Conservation (phyloP, 2,329 filamentous ascomycete genomes). For the Penicillium sp. region DNA sequence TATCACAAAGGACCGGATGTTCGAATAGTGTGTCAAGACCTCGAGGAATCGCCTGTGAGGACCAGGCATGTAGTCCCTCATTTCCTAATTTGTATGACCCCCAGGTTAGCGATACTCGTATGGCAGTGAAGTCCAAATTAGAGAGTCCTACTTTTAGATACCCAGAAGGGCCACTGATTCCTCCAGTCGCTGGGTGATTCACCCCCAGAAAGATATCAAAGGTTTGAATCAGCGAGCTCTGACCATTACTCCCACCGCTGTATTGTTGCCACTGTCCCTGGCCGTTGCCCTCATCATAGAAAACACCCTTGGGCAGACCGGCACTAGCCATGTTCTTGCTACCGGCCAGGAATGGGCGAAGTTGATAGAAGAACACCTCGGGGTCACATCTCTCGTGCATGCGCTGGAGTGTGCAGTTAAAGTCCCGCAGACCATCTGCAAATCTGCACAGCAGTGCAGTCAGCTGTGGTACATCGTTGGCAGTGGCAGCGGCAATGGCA, state of each 20-base stretch:
- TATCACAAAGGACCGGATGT: conserved; percentile 48
- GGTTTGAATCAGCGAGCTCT: conserved; percentile 56
- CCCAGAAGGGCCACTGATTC: conserved; percentile 22
- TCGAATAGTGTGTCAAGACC: conserved; percentile 45
- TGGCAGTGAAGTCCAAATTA: not conserved
- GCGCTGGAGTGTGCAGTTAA: conserved; percentile 45
- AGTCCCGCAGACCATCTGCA: conserved; percentile 42
- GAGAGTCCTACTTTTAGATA: conserved; percentile 31
- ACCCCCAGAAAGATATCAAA: conserved; percentile 56
- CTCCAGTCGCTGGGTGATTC: conserved; percentile 45
- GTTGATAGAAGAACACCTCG: conserved; percentile 52
- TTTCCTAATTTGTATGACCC: conserved; percentile 39
- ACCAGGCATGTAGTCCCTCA: conserved; percentile 57
- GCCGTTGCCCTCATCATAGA: conserved; percentile 52
- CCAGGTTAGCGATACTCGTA: not conserved
- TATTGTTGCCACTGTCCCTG: conserved; percentile 52
- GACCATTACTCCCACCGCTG: conserved; percentile 56
- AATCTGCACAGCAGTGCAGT: conserved; percentile 43
- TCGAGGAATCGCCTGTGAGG: conserved; percentile 53
- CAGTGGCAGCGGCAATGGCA: conserved; percentile 47
- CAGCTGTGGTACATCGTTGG: conserved; percentile 38
- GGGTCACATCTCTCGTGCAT: conserved; percentile 55
- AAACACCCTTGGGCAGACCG: conserved; percentile 52
- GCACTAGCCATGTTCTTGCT: conserved; percentile 56
- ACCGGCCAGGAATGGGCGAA: conserved; percentile 54